Base-by-base conservation (phyloP, 1,284 basidiomycete species). In the Sanghuangporus weigelae region DNA sequence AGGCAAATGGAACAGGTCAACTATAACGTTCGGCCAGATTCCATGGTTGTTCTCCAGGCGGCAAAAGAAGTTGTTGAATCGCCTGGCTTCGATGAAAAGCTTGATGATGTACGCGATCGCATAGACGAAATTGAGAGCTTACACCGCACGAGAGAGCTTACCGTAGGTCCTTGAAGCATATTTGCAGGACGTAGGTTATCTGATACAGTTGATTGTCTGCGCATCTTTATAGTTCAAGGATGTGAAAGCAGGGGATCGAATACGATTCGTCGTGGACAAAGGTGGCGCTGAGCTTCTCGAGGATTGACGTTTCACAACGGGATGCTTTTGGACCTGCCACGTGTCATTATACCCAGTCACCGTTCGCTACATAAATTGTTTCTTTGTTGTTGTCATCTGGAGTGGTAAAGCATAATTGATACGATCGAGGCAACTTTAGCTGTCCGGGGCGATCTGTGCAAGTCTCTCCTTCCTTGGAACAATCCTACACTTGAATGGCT, bases 1-100 rank as follows among this genome's bases (percentile, higher is more conserved):
- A 63, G 53, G 65, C 46, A 63, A 54, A 16, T 19, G 60, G n/a
- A 48, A 55, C 69, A 89, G 89, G 81, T 87, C 38, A 75, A 90
- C 68, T 88, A 92, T 71, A 82, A 92, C 63, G 87, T 94, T 14
- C 85, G 87, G 50, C 88, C 90, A 14, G 92, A 93, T 74, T 92
- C 87, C 0, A 84, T 89, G 77, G 77, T 91, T 39, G 83, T 90
- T 54, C 78, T 93, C 5, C 84, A 84, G 63, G 87, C 89, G 36
- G 87, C 87, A 11, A 79, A 81, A 65, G 78, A 88, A 68, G 86
- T 93, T 10, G 85, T 88, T 36, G 78, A 84, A 39, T 83, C 84
- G 70, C 84, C 88, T 55, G 86, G 84, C 14, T 93, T 94, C 71
- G 85, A 93, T 63, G 84, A 90, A 36, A 71, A 85, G 57, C 79